These are phyloP conservation scores for Eutrema japonicum DNA, from an alignment of 345 rosid species.

Conservation along the genomic window DNA sequence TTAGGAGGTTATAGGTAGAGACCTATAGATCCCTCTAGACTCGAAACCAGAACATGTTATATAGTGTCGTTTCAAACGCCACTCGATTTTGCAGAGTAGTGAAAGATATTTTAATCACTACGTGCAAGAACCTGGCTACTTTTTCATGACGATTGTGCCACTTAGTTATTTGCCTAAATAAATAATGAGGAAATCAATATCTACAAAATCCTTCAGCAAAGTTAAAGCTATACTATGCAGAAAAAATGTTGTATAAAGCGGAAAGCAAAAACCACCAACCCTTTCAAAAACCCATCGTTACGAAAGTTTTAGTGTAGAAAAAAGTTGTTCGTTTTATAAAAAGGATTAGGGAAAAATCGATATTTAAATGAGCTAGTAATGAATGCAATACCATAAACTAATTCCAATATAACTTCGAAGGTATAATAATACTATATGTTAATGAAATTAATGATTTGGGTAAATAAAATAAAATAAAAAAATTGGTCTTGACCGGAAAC, in stretches of 20 bases:
- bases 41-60: too few species aligned
- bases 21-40: too few species aligned
- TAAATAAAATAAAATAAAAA: background rate
- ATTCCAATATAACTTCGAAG: background rate
- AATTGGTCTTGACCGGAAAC: background rate
- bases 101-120: background rate
- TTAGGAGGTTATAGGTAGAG: too few species aligned
- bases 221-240: background rate
- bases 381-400: background rate
- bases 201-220: slow-evolving; percentile 1
- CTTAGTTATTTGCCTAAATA: background rate
- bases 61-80: too few species aligned
- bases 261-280: slow-evolving; percentile 4
- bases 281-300: background rate
- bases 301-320: background rate
- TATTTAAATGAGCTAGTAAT: background rate
- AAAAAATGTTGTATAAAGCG: background rate
- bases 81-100: background rate
- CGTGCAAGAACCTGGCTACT: background rate
- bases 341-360: slow-evolving; percentile 4
- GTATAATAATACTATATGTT: too few species aligned
- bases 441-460: background rate
- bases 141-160: background rate
- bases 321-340: background rate
- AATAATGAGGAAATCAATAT: background rate